Conservation (phyloP, 306 rosid genomes). For the apple (Malus domestica) region ASM211411v1 NC_041795.1:27518001-27518500, state of each 20-base stretch:
- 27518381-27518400: background rate
- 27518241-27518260: no score
- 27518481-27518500: no score
- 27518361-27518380: background rate
- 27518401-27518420: background rate
- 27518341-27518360: no score
- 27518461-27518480: background rate
- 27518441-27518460: background rate
- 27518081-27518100: conserved; percentile 84
- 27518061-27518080: conserved; percentile 81
- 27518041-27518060: conserved; percentile 66
- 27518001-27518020: conserved; percentile 91
- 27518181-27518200: conserved; percentile 56
- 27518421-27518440: background rate
- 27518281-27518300: background rate
- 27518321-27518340: background rate
- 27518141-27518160: conserved; percentile 83
- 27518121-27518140: conserved; percentile 88
- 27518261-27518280: background rate
- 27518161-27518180: conserved; percentile 83
- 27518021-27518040: conserved; percentile 79
- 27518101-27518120: conserved; percentile 77
- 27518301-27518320: background rate
- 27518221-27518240: background rate
- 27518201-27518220: background rate